Conservation (phyloP, 139 green algal species). For the Coelastrella sp. region DNA sequence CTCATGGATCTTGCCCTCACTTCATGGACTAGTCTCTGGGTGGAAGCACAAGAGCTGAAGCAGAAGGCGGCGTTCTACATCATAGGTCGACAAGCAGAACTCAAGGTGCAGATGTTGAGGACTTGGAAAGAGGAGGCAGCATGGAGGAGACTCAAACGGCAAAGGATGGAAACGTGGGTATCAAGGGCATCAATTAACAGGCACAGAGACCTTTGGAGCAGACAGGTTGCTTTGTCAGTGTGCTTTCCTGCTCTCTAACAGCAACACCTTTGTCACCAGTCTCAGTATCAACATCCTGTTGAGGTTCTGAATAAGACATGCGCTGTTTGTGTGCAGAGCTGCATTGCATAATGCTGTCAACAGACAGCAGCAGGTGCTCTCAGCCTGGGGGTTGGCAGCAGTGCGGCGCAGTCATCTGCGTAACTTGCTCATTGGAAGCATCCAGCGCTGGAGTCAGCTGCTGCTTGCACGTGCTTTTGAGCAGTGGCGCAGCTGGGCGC, state of each 20-base stretch:
- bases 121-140: constrained; percentile 12
- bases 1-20: constrained; percentile 46
- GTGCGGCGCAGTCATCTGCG: background rate
- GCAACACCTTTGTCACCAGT: too few species aligned
- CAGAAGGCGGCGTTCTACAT: constrained; percentile 40
- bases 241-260: too few species aligned
- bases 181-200: too few species aligned
- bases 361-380: constrained; percentile 20
- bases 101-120: constrained; percentile 7
- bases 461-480: constrained; percentile 18
- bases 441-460: constrained; percentile 38
- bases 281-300: background rate
- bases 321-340: too few species aligned
- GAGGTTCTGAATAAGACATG: too few species aligned
- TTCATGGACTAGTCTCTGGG: constrained; percentile 32
- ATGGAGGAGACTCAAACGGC: constrained; percentile 15
- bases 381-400: constrained; percentile 15
- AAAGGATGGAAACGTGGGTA: constrained; percentile 44
- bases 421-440: background rate
- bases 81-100: background rate
- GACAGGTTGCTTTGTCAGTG: too few species aligned
- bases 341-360: background rate
- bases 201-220: too few species aligned
- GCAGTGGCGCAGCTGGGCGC: constrained; percentile 44
- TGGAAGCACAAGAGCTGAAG: constrained; percentile 36